Percentiles rank a stretch among this genome's conserved stretches.
Evolutionary conservation across 371 early-diverging fungal genomes (phyloP).

Genomic region (Saksenaea vasiformis): DNA sequence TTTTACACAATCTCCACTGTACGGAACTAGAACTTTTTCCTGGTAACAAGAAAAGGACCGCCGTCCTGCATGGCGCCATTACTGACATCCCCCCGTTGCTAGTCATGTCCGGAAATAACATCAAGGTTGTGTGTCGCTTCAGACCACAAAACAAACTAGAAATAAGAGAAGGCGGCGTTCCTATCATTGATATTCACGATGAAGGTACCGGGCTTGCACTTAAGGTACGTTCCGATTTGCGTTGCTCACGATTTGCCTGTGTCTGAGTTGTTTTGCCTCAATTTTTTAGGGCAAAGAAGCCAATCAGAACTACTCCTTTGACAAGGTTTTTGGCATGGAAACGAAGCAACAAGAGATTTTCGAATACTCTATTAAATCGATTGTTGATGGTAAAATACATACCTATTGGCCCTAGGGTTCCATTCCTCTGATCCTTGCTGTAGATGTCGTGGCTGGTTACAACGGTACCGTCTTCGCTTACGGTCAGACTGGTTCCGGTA

Average conservation of each 20-base stretch:
- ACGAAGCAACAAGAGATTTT: constrained; percentile 85
- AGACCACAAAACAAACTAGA: constrained; percentile 94
- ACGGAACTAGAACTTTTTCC: background rate
- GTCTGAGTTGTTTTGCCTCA: background rate
- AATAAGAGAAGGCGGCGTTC: constrained; percentile 86
- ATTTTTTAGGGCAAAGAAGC: constrained; percentile 79
- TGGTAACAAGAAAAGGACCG: background rate
- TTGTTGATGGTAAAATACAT: constrained; percentile 78
- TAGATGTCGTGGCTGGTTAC: constrained; percentile 80
- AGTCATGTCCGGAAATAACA: constrained; percentile 75
- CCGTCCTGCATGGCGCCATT: background rate
- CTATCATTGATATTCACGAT: constrained; percentile 81
- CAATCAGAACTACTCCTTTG: constrained; percentile 84
- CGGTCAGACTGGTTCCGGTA: constrained; percentile 98
- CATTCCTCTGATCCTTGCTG: background rate
- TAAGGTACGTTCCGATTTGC: constrained; percentile 44
- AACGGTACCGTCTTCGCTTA: constrained; percentile 99
- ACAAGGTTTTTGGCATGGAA: constrained; percentile 84
- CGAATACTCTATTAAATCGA: constrained; percentile 86
- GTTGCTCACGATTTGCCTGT: background rate
- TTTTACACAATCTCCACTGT: constrained; percentile 5
- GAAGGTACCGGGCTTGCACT: constrained; percentile 78
- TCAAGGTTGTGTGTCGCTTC: constrained; percentile 97
- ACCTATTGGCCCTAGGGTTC: background rate
- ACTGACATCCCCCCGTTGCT: background rate